phyloP scores from a whole-genome alignment of 2,329 filamentous ascomycete species.

The Cryphonectria radicalis region DNA sequence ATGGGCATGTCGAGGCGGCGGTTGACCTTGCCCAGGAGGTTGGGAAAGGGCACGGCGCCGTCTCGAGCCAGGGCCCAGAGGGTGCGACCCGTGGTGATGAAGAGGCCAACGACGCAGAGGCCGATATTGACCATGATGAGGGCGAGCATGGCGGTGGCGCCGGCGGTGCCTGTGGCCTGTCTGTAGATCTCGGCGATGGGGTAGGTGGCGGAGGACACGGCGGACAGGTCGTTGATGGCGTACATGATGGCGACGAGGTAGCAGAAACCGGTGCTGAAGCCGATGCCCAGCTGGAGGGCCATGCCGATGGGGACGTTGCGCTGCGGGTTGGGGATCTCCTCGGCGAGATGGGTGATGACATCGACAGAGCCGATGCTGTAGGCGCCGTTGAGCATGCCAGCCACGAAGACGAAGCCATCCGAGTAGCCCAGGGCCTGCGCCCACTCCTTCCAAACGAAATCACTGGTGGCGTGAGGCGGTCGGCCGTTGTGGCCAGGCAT shows the following conservation, averaged over 20 bases:
- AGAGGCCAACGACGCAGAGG: constrained; percentile 42
- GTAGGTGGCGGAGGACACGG: constrained; percentile 54
- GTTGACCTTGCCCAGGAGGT: constrained; percentile 38
- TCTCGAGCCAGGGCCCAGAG: constrained; percentile 48
- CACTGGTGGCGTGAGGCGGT: constrained; percentile 39
- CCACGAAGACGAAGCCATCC: constrained; percentile 47
- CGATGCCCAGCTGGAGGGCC: constrained; percentile 53
- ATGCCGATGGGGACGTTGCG: constrained; percentile 59
- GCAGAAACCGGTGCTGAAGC: constrained; percentile 56
- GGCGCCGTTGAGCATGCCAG: constrained; percentile 64
- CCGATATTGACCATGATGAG: constrained; percentile 46
- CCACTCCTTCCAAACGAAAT: constrained; percentile 49
- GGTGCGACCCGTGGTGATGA: constrained; percentile 45
- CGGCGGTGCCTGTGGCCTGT: constrained; percentile 58
- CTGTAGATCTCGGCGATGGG: constrained; percentile 70
- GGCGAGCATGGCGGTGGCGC: constrained; percentile 54
- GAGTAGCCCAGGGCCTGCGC: constrained; percentile 45
- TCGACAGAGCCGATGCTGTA: constrained; percentile 71
- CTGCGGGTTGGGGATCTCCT: constrained; percentile 62
- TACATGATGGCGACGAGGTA: constrained; percentile 62
- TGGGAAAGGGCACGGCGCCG: constrained; percentile 42
- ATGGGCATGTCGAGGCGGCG: constrained; percentile 41
- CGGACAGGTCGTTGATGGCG: constrained; percentile 59
- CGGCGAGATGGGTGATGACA: constrained; percentile 65
- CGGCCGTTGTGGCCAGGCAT: constrained; percentile 48